Conservation (phyloP, 495 filamentous ascomycete genomes). For the Daldinia grandis region DNA sequence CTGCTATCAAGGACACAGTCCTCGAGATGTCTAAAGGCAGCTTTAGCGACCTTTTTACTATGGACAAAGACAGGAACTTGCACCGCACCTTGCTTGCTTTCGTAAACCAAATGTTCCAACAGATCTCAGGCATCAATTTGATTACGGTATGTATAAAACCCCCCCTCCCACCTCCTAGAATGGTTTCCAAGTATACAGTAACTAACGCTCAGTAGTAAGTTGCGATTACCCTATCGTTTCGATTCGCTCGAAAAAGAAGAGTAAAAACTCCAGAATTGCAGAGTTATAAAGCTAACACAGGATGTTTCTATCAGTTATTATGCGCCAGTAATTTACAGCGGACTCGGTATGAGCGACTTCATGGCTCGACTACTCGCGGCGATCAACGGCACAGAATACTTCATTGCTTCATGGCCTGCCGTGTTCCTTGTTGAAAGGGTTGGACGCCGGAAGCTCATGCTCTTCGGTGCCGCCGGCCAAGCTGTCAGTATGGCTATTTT, state of each 20-base stretch:
- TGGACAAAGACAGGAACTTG: conserved; percentile 74
- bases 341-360: conserved; percentile 58
- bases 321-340: conserved; percentile 70
- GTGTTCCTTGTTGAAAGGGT: conserved; percentile 69
- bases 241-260: too few species aligned
- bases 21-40: conserved; percentile 72
- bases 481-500: conserved; percentile 73
- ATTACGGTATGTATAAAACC: conserved; percentile 55
- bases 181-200: too few species aligned
- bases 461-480: conserved; percentile 77
- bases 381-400: conserved; percentile 78
- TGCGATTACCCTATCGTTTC: too few species aligned
- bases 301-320: conserved; percentile 59
- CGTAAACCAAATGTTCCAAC: conserved; percentile 82
- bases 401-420: conserved; percentile 74
- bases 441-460: conserved; percentile 75
- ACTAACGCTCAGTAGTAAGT: too few species aligned
- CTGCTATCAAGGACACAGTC: conserved; percentile 79
- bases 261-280: too few species aligned
- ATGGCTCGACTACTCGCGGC: conserved; percentile 74
- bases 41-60: conserved; percentile 75
- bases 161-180: too few species aligned
- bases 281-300: too few species aligned
- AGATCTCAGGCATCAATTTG: conserved; percentile 80
- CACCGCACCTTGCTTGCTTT: conserved; percentile 76